Conservation (phyloP, 306 rosid species). For the Adenanthera pavonina region DNA sequence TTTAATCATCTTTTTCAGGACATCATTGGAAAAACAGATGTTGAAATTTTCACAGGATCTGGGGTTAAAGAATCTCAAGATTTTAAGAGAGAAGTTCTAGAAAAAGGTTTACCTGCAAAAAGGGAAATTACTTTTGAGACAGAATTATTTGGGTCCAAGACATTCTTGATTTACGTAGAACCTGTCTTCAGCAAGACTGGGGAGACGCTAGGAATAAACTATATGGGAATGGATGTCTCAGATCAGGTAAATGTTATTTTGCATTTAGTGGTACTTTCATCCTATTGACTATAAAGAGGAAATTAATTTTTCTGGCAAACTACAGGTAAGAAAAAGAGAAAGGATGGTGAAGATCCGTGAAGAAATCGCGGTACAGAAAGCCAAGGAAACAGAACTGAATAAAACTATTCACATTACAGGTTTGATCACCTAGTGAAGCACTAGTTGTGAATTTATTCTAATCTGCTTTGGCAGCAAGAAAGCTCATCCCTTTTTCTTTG, state of each 20-base stretch:
- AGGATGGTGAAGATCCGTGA: conserved; percentile 89
- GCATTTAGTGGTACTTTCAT: conserved; percentile 2
- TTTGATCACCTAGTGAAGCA: conserved; percentile 43
- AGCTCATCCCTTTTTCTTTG: conserved; percentile 16
- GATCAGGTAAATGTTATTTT: conserved; percentile 71
- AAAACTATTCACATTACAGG: conserved; percentile 97
- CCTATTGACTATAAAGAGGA: conserved; percentile 28
- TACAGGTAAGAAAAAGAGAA: conserved; percentile 91
- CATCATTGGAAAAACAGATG: conserved; percentile 95
- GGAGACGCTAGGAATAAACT: conserved; percentile 91
- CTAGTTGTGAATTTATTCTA: conserved; percentile 26
- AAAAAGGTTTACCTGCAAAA: conserved; percentile 87
- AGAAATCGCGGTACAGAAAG: conserved; percentile 93
- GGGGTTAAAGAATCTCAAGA: conserved; percentile 98
- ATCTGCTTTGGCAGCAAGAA: conserved; percentile 22
- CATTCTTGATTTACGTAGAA: conserved; percentile 90
- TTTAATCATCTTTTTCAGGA: conserved; percentile 56
- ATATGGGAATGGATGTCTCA: conserved; percentile 98
- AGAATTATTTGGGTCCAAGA: conserved; percentile 80
- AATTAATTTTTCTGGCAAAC: conserved; percentile 33
- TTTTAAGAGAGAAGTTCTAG: conserved; percentile 95
- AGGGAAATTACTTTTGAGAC: conserved; percentile 94
- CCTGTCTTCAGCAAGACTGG: conserved; percentile 99
- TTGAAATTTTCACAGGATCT: conserved; percentile 89
- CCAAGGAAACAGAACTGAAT: conserved; percentile 94